These are phyloP conservation scores for Trapa bicornis DNA, from an alignment of 345 rosid genomes.

Conservation along the genomic window DNA sequence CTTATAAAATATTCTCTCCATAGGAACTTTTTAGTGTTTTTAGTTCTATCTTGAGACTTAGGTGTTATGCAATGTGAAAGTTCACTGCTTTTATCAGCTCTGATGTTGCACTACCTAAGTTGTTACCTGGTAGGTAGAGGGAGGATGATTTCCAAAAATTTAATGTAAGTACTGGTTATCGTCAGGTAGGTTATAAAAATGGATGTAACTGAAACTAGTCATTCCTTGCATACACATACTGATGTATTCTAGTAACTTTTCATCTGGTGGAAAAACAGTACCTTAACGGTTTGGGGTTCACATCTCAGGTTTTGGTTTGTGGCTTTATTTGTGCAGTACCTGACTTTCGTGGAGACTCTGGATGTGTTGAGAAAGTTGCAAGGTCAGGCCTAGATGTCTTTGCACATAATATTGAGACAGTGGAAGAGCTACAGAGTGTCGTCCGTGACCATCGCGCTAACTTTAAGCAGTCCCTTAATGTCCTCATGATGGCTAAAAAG, in stretches of 20 bases:
- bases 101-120: too few species aligned
- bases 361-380: constrained; percentile 76
- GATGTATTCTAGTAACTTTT: neutral
- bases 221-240: neutral
- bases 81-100: neutral
- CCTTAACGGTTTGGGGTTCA: neutral
- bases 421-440: constrained; percentile 84
- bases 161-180: neutral
- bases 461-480: constrained; percentile 86
- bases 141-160: neutral
- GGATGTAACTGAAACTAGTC: neutral
- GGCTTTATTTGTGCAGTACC: constrained; percentile 45
- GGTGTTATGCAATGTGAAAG: neutral
- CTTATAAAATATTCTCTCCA: neutral
- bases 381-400: constrained; percentile 79
- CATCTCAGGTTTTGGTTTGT: constrained; percentile 1
- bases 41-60: neutral
- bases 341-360: constrained; percentile 76
- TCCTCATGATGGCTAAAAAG: constrained; percentile 75
- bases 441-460: constrained; percentile 96
- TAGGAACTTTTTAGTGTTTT: neutral
- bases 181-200: neutral
- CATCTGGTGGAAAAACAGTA: neutral
- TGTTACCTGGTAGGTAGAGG: neutral
- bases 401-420: constrained; percentile 98